Evolutionary conservation across 1,284 basidiomycete species (phyloP).

Genomic region (Austroboletus novae-zelandiae): DNA sequence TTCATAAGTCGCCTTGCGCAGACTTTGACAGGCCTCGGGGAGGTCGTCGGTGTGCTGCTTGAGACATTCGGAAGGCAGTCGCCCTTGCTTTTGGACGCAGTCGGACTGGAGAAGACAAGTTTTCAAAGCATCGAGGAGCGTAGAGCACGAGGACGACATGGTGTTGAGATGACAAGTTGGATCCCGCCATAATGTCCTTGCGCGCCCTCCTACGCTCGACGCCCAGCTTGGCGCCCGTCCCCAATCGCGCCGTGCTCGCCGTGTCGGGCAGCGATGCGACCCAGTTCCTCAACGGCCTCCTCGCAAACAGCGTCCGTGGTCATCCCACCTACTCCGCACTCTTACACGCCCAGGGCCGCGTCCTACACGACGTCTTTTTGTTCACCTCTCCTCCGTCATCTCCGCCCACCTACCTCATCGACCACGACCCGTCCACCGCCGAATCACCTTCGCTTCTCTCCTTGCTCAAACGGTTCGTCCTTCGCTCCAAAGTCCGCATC

Average conservation of each 20-base stretch:
- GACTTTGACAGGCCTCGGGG: constrained; percentile 70
- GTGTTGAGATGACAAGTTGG: neutral
- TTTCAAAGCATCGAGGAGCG: constrained; percentile 71
- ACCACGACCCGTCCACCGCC: constrained; percentile 62
- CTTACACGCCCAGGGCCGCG: constrained; percentile 89
- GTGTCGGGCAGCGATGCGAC: constrained; percentile 81
- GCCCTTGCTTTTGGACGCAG: constrained; percentile 74
- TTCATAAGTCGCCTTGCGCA: constrained; percentile 79
- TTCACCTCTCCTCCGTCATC: constrained; percentile 57
- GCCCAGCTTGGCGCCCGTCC: constrained; percentile 62
- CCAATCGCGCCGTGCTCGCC: constrained; percentile 67
- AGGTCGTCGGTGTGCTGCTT: constrained; percentile 69
- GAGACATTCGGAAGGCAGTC: constrained; percentile 76
- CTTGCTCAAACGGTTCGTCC: constrained; percentile 80
- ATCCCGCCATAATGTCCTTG: constrained; percentile 30
- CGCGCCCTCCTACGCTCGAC: constrained; percentile 45
- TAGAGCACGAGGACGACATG: constrained; percentile 80
- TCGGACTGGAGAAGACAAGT: constrained; percentile 79
- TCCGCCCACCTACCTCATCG: constrained; percentile 66
- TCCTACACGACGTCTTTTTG: constrained; percentile 87
- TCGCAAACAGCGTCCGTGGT: constrained; percentile 60
- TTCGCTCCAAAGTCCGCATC: constrained; percentile 88
- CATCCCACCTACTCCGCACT: constrained; percentile 76
- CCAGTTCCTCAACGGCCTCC: constrained; percentile 87
- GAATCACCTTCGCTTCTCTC: constrained; percentile 60